phyloP scores from a whole-genome alignment of 768 basidiomycete genomes.

The Psilocybe tampanensis region DNA sequence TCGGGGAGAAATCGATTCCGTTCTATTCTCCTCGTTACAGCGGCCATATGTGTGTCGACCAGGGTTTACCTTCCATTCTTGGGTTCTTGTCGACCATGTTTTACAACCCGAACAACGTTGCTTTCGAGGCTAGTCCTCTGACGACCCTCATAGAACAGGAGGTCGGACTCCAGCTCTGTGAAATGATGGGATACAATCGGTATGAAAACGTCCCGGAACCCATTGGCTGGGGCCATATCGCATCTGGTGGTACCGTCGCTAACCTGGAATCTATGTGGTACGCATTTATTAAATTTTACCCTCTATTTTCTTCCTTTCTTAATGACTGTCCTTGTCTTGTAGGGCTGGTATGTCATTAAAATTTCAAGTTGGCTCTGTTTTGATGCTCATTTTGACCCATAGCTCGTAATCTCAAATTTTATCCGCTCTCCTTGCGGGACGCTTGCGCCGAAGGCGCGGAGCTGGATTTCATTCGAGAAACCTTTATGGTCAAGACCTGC shows the following conservation, averaged over 20 bases:
- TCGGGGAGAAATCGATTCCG: slow-evolving; percentile 8
- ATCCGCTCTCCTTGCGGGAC: slow-evolving; percentile 38
- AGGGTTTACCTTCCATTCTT: slow-evolving; percentile 14
- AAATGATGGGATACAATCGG: slow-evolving; percentile 40
- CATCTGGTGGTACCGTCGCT: slow-evolving; percentile 45
- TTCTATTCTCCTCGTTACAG: slow-evolving; percentile 21
- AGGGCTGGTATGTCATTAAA: slow-evolving; percentile 2
- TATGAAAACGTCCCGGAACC: slow-evolving; percentile 4
- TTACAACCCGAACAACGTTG: slow-evolving; percentile 40
- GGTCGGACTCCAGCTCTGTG: slow-evolving; percentile 41
- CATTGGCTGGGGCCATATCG: slow-evolving; percentile 46
- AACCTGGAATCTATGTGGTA: slow-evolving; percentile 50
- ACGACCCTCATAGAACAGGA: slow-evolving; percentile 39
- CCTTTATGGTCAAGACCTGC: slow-evolving; percentile 30
- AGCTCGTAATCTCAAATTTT: slow-evolving; percentile 38
- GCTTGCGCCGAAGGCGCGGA: slow-evolving; percentile 31
- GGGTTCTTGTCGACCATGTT: slow-evolving; percentile 19
- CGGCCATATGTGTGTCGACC: slow-evolving; percentile 17
- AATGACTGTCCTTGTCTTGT: background rate
- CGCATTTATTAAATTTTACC: background rate
- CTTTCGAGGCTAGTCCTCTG: slow-evolving; percentile 39
- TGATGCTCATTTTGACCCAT: background rate
- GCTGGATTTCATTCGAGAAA: slow-evolving; percentile 22
- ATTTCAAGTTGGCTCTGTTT: background rate
- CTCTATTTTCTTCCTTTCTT: background rate